Percentiles rank a stretch among this genome's conserved stretches.
Evolutionary conservation across 23 red algal species (phyloP).

Genomic region (Gracilariopsis chorda): DNA sequence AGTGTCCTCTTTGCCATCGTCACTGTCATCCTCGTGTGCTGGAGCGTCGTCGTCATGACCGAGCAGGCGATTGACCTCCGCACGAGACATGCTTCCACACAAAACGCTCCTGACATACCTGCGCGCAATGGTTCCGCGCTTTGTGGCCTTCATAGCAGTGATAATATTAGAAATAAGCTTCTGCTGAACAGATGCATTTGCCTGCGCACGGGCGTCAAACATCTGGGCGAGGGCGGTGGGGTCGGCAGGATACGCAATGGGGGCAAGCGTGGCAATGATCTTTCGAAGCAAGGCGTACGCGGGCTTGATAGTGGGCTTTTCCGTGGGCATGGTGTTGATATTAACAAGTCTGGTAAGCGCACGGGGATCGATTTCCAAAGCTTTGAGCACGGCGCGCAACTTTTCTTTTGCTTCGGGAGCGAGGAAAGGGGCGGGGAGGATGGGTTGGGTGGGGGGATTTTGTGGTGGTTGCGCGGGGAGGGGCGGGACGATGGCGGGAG

Average conservation of each 20-base stretch:
- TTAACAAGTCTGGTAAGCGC: not conserved
- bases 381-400: not conserved
- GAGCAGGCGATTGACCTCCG: constrained; percentile 48
- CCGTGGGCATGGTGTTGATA: not conserved
- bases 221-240: not conserved
- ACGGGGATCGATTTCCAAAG: not conserved
- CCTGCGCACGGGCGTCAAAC: constrained; percentile 6
- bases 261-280: not conserved
- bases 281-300: not conserved
- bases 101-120: constrained; percentile 36
- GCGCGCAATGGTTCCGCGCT: constrained; percentile 30
- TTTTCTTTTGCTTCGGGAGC: not conserved
- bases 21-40: constrained; percentile 6
- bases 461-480: not conserved
- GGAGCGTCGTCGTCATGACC: not conserved
- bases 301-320: not conserved
- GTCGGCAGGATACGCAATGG: not conserved
- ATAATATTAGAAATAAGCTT: constrained; percentile 36
- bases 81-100: constrained; percentile 31
- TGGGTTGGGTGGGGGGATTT: not conserved
- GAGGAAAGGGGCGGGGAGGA: not conserved
- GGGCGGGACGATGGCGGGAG: not conserved
- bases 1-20: constrained; percentile 34
- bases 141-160: constrained; percentile 26
- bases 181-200: not conserved